Evolutionary conservation across 2,329 filamentous ascomycete genomes (phyloP).

Genomic region (Aspergillus brunneoviolaceus): DNA sequence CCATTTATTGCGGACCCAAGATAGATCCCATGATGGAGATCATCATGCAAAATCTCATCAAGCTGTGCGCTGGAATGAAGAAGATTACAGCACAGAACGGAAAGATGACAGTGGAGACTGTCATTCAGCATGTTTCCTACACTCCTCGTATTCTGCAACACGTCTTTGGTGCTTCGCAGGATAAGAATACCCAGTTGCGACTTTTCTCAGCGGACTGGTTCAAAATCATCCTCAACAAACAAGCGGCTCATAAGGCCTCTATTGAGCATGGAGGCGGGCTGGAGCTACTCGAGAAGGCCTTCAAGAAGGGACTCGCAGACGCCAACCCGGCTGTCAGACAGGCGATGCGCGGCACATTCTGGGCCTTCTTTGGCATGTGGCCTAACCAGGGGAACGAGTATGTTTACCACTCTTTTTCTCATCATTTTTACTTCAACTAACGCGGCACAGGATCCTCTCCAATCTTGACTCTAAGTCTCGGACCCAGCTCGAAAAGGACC

Average conservation of each 20-base stretch:
- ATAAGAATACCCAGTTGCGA: slow-evolving; percentile 90
- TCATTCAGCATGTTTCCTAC: slow-evolving; percentile 78
- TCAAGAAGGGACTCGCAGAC: slow-evolving; percentile 86
- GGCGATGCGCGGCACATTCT: slow-evolving; percentile 80
- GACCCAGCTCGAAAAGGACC: slow-evolving; percentile 76
- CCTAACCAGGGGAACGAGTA: slow-evolving; percentile 71
- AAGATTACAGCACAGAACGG: slow-evolving; percentile 87
- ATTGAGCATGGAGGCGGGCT: slow-evolving; percentile 83
- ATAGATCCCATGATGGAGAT: slow-evolving; percentile 90
- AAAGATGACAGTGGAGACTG: slow-evolving; percentile 74
- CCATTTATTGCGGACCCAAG: slow-evolving; percentile 69
- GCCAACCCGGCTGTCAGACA: slow-evolving; percentile 88
- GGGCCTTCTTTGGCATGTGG: slow-evolving; percentile 78
- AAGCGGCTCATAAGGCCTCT: slow-evolving; percentile 71
- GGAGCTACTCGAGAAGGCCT: slow-evolving; percentile 79
- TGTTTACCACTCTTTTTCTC: slow-evolving; percentile 35
- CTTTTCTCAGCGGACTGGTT: slow-evolving; percentile 80
- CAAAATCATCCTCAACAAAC: slow-evolving; percentile 75
- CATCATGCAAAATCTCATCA: slow-evolving; percentile 83
- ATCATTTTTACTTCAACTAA: slow-evolving; percentile 25
- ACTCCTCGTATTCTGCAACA: slow-evolving; percentile 81
- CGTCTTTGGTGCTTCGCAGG: slow-evolving; percentile 75
- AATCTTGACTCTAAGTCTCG: slow-evolving; percentile 76
- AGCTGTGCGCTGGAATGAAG: slow-evolving; percentile 85
- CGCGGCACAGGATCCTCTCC: slow-evolving; percentile 65